These are phyloP conservation scores for Solidago caesia DNA, from an alignment of 129 eudicot genomes.

Conservation along the genomic window DNA sequence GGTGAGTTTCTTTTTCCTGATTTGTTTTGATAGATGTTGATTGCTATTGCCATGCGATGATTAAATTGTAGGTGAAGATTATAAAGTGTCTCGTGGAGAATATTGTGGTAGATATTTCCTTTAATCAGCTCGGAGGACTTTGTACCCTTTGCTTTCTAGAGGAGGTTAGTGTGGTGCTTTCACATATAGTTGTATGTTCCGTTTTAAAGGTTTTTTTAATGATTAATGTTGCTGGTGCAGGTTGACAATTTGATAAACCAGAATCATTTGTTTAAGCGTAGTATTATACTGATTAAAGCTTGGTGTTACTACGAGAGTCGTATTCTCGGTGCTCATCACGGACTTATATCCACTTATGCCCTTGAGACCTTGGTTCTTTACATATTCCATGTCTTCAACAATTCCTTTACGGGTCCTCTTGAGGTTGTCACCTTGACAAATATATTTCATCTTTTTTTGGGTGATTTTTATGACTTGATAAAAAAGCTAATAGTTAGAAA, in stretches of 20 bases:
- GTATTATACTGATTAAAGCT: conserved; percentile 93
- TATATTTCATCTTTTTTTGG: background rate
- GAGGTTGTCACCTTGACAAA: conserved; percentile 52
- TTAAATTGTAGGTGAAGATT: conserved; percentile 74
- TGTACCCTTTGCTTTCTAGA: conserved; percentile 98
- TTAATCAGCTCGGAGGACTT: conserved; percentile 95
- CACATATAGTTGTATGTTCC: background rate
- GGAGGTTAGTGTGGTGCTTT: conserved; percentile 57
- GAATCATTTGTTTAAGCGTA: conserved; percentile 89
- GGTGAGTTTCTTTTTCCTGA: background rate
- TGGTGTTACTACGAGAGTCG: conserved; percentile 99
- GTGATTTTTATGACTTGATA: background rate
- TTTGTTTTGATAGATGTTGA: background rate
- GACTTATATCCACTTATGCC: conserved; percentile 96
- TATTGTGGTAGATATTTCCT: conserved; percentile 96
- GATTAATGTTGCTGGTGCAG: conserved; percentile 36
- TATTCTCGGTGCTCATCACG: conserved; percentile 94
- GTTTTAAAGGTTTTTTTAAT: background rate
- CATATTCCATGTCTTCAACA: conserved; percentile 90
- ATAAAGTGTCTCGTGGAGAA: conserved; percentile 96
- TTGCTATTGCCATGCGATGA: background rate
- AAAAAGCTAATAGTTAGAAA: background rate
- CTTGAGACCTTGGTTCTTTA: conserved; percentile 95
- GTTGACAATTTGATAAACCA: conserved; percentile 85
- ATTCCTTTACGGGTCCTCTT: conserved; percentile 86